These are phyloP conservation scores for Zostera marina DNA, from an alignment of 116 monocot genomes.

Conservation along the genomic window DNA sequence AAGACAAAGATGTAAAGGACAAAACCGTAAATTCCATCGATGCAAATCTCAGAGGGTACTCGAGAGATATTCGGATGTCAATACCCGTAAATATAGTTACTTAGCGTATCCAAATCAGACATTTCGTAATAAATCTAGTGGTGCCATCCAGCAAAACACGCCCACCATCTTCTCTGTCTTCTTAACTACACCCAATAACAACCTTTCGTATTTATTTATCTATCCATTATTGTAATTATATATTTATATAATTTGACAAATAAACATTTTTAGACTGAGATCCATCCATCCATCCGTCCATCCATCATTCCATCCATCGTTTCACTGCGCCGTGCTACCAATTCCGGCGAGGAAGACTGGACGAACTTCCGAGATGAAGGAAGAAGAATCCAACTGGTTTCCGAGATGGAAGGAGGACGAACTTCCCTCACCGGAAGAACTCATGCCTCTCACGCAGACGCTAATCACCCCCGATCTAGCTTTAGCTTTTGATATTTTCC, in stretches of 20 bases:
- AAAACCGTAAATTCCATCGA: background rate
- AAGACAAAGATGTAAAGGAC: background rate
- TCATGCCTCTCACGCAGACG: constrained; percentile 65
- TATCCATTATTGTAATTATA: too few relatives aligned
- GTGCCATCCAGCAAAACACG: background rate
- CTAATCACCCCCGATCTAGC: constrained; percentile 85
- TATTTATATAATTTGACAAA: background rate
- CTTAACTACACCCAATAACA: too few relatives aligned
- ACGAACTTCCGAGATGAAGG: constrained; percentile 1
- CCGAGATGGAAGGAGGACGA: constrained; percentile 55
- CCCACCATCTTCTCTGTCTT: background rate
- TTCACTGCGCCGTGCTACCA: background rate
- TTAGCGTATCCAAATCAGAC: background rate
- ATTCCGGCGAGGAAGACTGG: background rate
- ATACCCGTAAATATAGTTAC: background rate
- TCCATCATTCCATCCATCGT: background rate
- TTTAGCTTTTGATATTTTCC: constrained; percentile 73
- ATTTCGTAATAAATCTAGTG: background rate
- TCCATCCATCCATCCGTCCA: background rate
- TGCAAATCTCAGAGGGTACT: constrained; percentile 1
- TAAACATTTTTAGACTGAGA: too few relatives aligned
- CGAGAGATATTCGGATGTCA: background rate
- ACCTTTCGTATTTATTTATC: too few relatives aligned
- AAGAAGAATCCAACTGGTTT: constrained; percentile 12
- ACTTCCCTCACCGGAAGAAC: constrained; percentile 66